Percentiles rank a stretch among this genome's conserved stretches.
These are phyloP conservation scores for Furcasterigmium furcatum DNA, from an alignment of 2,329 filamentous ascomycete genomes.

Conservation along the genomic window DNA sequence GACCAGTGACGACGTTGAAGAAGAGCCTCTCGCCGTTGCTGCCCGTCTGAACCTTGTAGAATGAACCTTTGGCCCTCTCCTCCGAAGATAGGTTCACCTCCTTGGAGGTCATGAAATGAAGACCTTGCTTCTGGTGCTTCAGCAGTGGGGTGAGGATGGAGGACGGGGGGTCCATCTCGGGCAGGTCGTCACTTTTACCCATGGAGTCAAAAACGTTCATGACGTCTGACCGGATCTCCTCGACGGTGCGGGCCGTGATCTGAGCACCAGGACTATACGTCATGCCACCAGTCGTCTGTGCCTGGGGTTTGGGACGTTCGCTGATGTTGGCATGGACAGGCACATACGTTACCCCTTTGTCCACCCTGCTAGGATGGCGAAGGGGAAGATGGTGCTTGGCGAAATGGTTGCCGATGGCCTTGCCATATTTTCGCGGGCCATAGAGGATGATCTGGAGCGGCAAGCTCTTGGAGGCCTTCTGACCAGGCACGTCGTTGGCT, in stretches of 20 bases:
- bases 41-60: slow-evolving; percentile 67
- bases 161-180: slow-evolving; percentile 63
- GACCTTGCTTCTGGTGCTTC: slow-evolving; percentile 83
- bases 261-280: slow-evolving; percentile 17
- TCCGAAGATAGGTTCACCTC: slow-evolving; percentile 59
- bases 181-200: slow-evolving; percentile 70
- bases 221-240: slow-evolving; percentile 84
- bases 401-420: slow-evolving; percentile 65
- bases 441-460: slow-evolving; percentile 75
- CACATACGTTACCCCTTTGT: slow-evolving; percentile 65
- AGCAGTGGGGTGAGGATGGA: slow-evolving; percentile 67
- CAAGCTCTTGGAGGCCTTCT: slow-evolving; percentile 57
- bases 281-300: slow-evolving; percentile 36
- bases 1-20: slow-evolving; percentile 82
- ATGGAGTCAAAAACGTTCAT: slow-evolving; percentile 86
- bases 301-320: slow-evolving; percentile 47
- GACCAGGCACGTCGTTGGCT: slow-evolving; percentile 61
- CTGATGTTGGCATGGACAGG: slow-evolving; percentile 24
- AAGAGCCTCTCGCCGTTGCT: slow-evolving; percentile 56
- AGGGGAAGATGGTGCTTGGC: slow-evolving; percentile 66
- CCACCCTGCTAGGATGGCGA: slow-evolving; percentile 41
- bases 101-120: slow-evolving; percentile 80
- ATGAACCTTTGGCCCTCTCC: slow-evolving; percentile 63
- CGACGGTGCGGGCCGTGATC: slow-evolving; percentile 60
- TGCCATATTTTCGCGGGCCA: slow-evolving; percentile 64